Evolutionary conservation across 805 yeast genomes (phyloP), one percentile per base, ranked within the genome.

Genomic region (Metschnikowia bowlesiae): DNA sequence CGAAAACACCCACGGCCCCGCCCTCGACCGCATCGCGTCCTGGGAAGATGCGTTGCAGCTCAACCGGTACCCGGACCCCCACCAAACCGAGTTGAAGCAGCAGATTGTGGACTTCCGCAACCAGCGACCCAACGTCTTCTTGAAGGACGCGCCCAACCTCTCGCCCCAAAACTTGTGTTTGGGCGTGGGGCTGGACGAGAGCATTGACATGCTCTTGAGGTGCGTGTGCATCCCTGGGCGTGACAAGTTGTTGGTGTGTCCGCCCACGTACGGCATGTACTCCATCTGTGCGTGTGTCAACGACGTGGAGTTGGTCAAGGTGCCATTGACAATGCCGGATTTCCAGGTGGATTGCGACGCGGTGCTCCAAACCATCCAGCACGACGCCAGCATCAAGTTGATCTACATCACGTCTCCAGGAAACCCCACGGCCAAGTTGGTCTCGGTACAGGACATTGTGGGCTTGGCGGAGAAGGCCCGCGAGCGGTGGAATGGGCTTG

Each of bases 191-290:
- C 91, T 97, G 1, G 99, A 94, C 67, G 99, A 94, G 68, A 83
- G 94, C 61, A 90, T 94, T 53, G 99, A 94, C 65, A 79, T 94
- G 38, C 69, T 92, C 49, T 84, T 94, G 54, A 75, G 99, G 60
- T 88, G 96, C 48, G 79, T 86, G 48, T 88, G 97, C 62, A 73
- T 68, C 5, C 99, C 99, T 2, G 87, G 87, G 2, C 76, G 74
- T 55, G 97, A 91, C 53, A 92, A 89, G 65, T 69, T 94, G 62
- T 70, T 94, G 58, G 81, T 82, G 1, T 84, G 96, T 66, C 97
- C 98, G 2, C 98, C 99, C 39, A 94, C 99, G 0, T 94, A 94
- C 63, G 97, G 98, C 6, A 94, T 94, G 99, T 94, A 94, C 74
- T 71, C 87, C 4, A 91, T 94, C 33, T 86, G 96, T 63, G 95